Base-by-base conservation (phyloP, 2,329 filamentous ascomycete species). In the Pezicula neosporulosa region DNA sequence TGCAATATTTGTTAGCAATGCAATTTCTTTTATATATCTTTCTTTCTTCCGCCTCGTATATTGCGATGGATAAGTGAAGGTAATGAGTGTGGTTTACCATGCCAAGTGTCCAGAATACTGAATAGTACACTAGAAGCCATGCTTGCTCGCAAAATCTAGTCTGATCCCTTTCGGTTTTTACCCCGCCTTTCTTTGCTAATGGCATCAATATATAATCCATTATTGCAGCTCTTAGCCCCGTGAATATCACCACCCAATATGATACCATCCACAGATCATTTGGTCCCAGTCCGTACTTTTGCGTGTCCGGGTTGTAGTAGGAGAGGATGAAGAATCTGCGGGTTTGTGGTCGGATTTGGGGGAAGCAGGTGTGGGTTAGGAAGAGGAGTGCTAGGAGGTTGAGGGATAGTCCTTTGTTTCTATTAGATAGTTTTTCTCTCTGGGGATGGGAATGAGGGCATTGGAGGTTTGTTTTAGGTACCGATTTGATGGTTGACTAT, bases 141-240 rank as follows among this genome's bases (percentile, higher is more conserved):
- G 85, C 90, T 72, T 97, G 93, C 72, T 97, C 93, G 51, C 90
- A 90, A 70, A 97, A 94, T 48, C 93, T 81, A 50, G 86, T 74
- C 38, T 82, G 81, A 73, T 96, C 28, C n/a, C 35, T 96, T 66
- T 77, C 78, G 68, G 86, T 87, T 59, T 78, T 77, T 61, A 96
- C 81, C 35, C 92, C 92, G 56, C 80, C 78, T 42, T 76, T 71
- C 56, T 81, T 82, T 35, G 87, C 91, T 49, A 93, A 70, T 4
- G 93, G 93, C 15, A 83, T 81, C 47, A 97, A 77, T 8, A 94
- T 63, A 72, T 95, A 93, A 66, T 96, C 90, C 82, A 97, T 94
- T 52, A 81, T 75, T 48, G 81, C 83, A 30, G 90, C 91, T 53
- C 92, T 85, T 44, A 96, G 76, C 16, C 87, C 90, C 2, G 89